These are phyloP conservation scores for Phytopythium cucurbitacearum DNA, from an alignment of 352 stramenopile species.

Conservation along the genomic window DNA sequence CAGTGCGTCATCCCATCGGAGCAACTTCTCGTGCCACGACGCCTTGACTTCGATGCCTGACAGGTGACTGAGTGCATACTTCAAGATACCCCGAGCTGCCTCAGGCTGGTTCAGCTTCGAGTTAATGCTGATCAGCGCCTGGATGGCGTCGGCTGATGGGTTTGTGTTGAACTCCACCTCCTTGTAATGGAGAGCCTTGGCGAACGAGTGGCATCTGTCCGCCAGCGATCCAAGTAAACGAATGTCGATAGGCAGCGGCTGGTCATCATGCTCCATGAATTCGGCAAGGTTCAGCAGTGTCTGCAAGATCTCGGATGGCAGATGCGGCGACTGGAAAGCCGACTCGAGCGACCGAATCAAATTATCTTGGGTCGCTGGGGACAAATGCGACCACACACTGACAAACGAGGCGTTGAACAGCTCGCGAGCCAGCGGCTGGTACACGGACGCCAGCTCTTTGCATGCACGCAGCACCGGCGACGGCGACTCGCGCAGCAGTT, in stretches of 20 bases:
- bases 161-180: conserved; percentile 97
- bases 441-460: conserved; percentile 95
- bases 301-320: conserved; percentile 98
- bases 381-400: conserved; percentile 97
- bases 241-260: conserved; percentile 97
- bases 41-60: conserved; percentile 89
- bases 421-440: conserved; percentile 96
- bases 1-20: conserved; percentile 97
- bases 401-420: conserved; percentile 99
- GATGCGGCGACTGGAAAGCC: conserved; percentile 90
- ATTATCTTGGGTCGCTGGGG: conserved; percentile 85
- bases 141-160: conserved; percentile 90
- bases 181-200: conserved; percentile 98
- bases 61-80: conserved; percentile 83
- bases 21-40: conserved; percentile 98
- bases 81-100: conserved; percentile 98
- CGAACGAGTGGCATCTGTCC: conserved; percentile 98
- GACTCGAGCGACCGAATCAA: conserved; percentile 94
- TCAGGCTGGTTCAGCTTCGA: conserved; percentile 96
- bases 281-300: conserved; percentile 98
- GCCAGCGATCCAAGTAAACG: conserved; percentile 94
- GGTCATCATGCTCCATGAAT: conserved; percentile 99
- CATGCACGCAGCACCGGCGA: conserved; percentile 93
- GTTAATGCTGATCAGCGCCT: conserved; percentile 99
- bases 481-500: conserved; percentile 96